phyloP scores from a whole-genome alignment of 345 rosid genomes.

The Fremontodendron californicum region DNA sequence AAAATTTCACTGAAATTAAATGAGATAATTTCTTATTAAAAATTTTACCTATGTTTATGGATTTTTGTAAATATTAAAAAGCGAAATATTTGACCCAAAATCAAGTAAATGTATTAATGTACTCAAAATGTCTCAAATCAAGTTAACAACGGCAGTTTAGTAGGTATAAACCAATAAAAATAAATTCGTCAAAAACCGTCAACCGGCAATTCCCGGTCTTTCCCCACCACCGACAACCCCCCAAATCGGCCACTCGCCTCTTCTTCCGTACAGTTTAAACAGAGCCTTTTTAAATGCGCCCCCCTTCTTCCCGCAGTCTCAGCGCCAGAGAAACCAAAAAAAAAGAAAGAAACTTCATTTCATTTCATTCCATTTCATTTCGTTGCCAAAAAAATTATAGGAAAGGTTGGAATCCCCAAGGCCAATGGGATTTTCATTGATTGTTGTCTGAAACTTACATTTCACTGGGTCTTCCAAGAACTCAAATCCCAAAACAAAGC shows the following conservation, averaged over 20 bases:
- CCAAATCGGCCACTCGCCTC: no score
- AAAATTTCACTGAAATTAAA: no score
- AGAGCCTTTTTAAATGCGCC: background rate
- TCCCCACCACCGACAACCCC: constrained; percentile 33
- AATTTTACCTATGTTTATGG: no score
- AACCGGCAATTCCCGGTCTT: constrained; percentile 32
- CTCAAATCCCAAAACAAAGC: background rate
- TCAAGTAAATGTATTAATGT: no score
- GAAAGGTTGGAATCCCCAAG: background rate
- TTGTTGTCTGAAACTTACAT: background rate
- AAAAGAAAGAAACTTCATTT: background rate
- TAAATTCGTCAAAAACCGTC: background rate
- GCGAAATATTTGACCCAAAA: no score
- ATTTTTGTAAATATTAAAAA: no score
- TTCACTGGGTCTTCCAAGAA: background rate
- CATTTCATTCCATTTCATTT: no score
- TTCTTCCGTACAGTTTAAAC: background rate
- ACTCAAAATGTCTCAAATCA: no score
- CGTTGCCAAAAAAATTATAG: background rate
- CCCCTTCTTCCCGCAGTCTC: background rate
- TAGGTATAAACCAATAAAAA: constrained; percentile 22
- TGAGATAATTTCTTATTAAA: no score
- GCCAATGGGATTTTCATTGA: no score
- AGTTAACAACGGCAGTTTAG: constrained; percentile 19
- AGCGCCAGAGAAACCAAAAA: background rate